Base-by-base conservation (phyloP, 768 basidiomycete species). In the Asterophora parasitica region DNA sequence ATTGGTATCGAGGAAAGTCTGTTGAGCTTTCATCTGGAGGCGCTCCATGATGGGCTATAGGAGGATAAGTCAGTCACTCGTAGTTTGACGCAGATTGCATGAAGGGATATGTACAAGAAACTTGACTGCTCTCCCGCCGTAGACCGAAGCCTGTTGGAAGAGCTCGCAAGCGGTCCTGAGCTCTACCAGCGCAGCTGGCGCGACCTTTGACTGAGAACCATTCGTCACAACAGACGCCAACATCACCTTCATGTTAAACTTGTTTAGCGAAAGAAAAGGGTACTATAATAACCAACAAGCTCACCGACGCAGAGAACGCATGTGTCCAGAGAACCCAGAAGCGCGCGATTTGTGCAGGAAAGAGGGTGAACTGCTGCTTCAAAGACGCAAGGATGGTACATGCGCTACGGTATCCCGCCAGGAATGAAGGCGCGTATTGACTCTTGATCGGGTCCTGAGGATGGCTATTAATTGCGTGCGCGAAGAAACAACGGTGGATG, bases 241-340 rank as follows among this genome's bases (percentile, higher is more conserved):
- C 79, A 90, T 83, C 20, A 88, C 80, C 87, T 88, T 23, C 23
- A 53, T 16, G 19, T 46, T 44, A 43, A 42, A 51, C 12, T 10
- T 10, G 13, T 1, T 23, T 23, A 10, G n/a, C 36, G 17, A 11
- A 27, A 48, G 20, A 10, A 1, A 13, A 28, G 37, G 4, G 30
- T 13, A 40, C 40, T 33, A 35, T 26, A 37, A 49, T 27, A 23
- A 23, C 23, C 8, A 53, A 19, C 40, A 36, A 46, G 62, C 77
- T 44, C 54, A 84, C 83, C 51, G 82, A 65, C 16, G 81, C 77
- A 15, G 82, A 83, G 58, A 85, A 85, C 4, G 76, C 78, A 59
- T 85, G 82, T 1, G 82, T 84, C 85, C 85, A 86, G 26, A 85
- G 57, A 19, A 82, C 80, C 82, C 83, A 86, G 56, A 83, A 82